Conservation (phyloP, 2,329 filamentous ascomycete genomes). For the Rhynchosporium secalis region DNA sequence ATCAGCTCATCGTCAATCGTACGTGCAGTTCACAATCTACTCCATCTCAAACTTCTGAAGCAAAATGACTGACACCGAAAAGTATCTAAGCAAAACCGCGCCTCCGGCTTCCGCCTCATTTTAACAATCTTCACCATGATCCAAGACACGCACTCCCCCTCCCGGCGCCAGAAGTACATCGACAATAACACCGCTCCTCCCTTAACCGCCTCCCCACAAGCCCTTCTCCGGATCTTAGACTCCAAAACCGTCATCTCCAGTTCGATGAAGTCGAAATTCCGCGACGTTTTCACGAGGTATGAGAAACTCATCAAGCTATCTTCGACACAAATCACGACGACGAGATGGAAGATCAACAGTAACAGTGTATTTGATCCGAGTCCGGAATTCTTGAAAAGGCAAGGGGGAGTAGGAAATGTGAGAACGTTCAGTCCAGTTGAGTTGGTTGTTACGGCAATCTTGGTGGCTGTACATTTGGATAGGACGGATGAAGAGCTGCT, state of each 20-base stretch:
- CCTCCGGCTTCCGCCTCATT: constrained; percentile 40
- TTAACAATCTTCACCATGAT: constrained; percentile 42
- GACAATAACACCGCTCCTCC: constrained; percentile 27
- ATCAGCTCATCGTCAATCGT: constrained; percentile 42
- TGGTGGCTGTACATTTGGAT: constrained; percentile 39
- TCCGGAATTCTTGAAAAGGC: constrained; percentile 32
- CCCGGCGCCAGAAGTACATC: constrained; percentile 10
- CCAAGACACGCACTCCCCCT: constrained; percentile 31
- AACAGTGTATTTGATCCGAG: constrained; percentile 38
- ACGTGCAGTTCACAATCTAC: constrained; percentile 22
- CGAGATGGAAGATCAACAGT: constrained; percentile 30
- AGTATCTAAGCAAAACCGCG: constrained; percentile 41
- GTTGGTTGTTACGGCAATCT: constrained; percentile 39
- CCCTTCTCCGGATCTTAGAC: constrained; percentile 39
- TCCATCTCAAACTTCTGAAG: no score
- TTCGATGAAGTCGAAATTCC: constrained; percentile 36
- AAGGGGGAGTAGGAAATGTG: constrained; percentile 34
- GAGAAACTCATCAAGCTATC: constrained; percentile 24
- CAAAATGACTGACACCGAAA: constrained; percentile 11
- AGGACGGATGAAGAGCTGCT: constrained; percentile 37
- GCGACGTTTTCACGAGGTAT: no score
- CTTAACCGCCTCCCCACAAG: constrained; percentile 37
- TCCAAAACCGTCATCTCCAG: constrained; percentile 35
- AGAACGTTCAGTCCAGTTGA: constrained; percentile 42
- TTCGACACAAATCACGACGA: constrained; percentile 36